These are phyloP conservation scores for Diplodia scrobiculata DNA, from an alignment of 2,329 filamentous ascomycete genomes.

Conservation along the genomic window DNA sequence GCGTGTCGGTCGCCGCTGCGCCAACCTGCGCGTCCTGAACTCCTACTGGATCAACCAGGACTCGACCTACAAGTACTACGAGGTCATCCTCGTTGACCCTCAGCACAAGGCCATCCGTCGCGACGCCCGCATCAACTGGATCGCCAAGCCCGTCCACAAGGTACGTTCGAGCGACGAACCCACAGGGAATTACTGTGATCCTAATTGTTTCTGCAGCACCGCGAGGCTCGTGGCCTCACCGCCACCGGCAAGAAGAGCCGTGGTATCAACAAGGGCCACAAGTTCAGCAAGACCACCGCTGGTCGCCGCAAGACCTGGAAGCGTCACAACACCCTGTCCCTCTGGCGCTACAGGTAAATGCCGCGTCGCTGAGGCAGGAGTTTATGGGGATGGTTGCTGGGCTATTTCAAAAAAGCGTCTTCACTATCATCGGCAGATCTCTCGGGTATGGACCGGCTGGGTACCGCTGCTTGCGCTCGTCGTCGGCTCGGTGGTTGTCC, in stretches of 20 bases:
- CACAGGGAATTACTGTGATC: background rate
- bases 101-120: conserved; percentile 99
- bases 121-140: conserved; percentile 99
- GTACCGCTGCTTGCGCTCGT: conserved; percentile 19
- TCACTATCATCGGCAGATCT: conserved; percentile 14
- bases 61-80: conserved; percentile 99
- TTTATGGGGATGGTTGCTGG: conserved; percentile 20
- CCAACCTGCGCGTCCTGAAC: conserved; percentile 99
- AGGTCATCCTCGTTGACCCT: conserved; percentile 99
- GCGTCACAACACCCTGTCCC: conserved; percentile 98
- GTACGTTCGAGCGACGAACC: conserved; percentile 38
- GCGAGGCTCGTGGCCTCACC: conserved; percentile 94
- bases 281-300: conserved; percentile 97
- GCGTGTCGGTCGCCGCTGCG: conserved; percentile 98
- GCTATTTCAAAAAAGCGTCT: conserved; percentile 28
- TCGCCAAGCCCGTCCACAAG: conserved; percentile 99
- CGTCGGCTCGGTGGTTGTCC: conserved; percentile 22
- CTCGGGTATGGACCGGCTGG: conserved; percentile 19
- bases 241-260: conserved; percentile 99
- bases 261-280: conserved; percentile 98
- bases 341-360: conserved; percentile 92
- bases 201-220: conserved; percentile 65
- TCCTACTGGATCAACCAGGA: conserved; percentile 99
- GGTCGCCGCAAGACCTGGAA: conserved; percentile 99
- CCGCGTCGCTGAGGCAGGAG: conserved; percentile 31